Base-by-base conservation (phyloP, 176 grass and related monocot species). In the Thalia dealbata region DNA sequence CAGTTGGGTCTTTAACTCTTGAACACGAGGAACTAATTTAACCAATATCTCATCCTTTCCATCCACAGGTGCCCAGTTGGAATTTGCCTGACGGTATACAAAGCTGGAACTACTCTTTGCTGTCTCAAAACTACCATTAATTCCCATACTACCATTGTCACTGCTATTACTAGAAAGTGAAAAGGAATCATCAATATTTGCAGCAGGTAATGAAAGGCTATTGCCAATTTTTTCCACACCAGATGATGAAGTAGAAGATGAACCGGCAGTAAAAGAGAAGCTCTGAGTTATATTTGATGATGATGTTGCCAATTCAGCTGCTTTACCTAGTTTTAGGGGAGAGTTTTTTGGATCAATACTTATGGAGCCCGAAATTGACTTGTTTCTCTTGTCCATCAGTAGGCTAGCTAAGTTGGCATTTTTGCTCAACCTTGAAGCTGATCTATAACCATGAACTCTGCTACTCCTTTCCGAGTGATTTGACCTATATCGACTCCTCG, bases 201-300 rank as follows among this genome's bases (percentile, higher is more conserved):
- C 70, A 72, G 50, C 26, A 72, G 13, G 50, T 19, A 52, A 16
- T 30, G 48, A 21, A 72, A 13, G 38, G 9, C 15, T 50, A 2
- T 21, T 72, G 50, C 25, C 52, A 29, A 50, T 48, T 52, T 51
- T 72, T 14, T 54, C 26, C 48, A 11, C 4, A 14, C 25, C 50
- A 32, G 26, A 29, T 28, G 69, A 51, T 14, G 32, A 13, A 45
- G 21, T 69, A n/a, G 18, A 56, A 32, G 32, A 75, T 10, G 41
- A 23, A 25, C 58, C 73, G 48, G 58, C 35, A 48, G 56, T 63
- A 48, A 75, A 75, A 62, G 73, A 75, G 24, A 75, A 58, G 23
- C 25, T 45, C 38, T 45, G 38, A 44, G 35, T 63, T 21, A 38
- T 62, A 18, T 46, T 25, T 19, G 73, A 41, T 48, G 44, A 5